These are phyloP conservation scores for Ligustrum vulgare DNA, from an alignment of 257 asterid genomes.

Conservation along the genomic window DNA sequence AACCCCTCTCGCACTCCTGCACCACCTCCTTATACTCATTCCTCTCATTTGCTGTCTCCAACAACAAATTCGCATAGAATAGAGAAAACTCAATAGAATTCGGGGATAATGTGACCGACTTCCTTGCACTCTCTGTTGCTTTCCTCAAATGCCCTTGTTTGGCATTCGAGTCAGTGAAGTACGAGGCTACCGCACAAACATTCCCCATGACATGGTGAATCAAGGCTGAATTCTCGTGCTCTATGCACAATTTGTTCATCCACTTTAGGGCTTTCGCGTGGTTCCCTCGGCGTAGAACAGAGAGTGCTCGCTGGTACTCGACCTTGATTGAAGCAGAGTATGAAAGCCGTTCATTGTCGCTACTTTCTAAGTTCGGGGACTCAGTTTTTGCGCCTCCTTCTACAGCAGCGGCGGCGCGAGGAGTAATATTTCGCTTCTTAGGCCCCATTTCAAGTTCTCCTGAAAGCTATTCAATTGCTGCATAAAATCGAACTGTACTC, in stretches of 20 bases:
- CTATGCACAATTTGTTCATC: slow-evolving; percentile 66
- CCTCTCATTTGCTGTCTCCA: slow-evolving; percentile 60
- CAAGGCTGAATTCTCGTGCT: slow-evolving; percentile 55
- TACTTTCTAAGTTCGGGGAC: neutral
- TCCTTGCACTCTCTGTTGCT: slow-evolving; percentile 71
- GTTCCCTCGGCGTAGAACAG: slow-evolving; percentile 63
- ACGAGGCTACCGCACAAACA: slow-evolving; percentile 56
- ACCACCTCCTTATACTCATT: slow-evolving; percentile 76
- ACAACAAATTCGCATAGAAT: slow-evolving; percentile 72
- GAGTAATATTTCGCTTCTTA: neutral
- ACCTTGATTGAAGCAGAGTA: slow-evolving; percentile 26
- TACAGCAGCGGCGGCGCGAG: neutral
- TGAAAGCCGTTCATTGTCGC: slow-evolving; percentile 4
- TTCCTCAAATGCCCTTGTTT: slow-evolving; percentile 65
- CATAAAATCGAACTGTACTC: neutral
- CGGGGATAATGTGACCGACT: slow-evolving; percentile 57
- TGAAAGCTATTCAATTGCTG: neutral
- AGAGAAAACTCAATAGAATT: slow-evolving; percentile 71
- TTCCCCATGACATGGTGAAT: slow-evolving; percentile 69
- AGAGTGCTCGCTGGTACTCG: slow-evolving; percentile 71
- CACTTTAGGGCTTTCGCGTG: slow-evolving; percentile 63
- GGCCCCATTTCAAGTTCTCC: neutral
- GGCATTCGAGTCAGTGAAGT: slow-evolving; percentile 58
- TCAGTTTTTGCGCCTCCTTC: neutral
- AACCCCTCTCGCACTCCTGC: slow-evolving; percentile 76